phyloP scores from a whole-genome alignment of 2,329 filamentous ascomycete genomes.

The Colletotrichum phormii region DNA sequence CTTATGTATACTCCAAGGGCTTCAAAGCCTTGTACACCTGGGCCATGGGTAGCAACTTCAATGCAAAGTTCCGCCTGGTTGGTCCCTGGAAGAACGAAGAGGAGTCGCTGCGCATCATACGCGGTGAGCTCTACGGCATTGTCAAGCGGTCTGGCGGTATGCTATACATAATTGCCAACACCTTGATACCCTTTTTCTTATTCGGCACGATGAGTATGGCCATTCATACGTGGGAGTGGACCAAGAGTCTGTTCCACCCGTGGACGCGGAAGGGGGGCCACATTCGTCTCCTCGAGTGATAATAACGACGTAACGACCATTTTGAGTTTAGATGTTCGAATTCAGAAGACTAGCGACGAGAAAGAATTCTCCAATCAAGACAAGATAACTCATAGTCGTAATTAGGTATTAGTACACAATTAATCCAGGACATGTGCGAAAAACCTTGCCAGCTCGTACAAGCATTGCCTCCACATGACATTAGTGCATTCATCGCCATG shows the following conservation, averaged over 20 bases:
- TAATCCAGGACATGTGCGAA: too few species aligned
- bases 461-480: neutral
- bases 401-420: neutral
- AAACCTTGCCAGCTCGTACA: neutral
- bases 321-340: neutral
- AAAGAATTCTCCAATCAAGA: neutral
- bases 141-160: slow-evolving; percentile 51
- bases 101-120: slow-evolving; percentile 52
- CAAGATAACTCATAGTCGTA: neutral
- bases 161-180: slow-evolving; percentile 52
- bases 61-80: slow-evolving; percentile 59
- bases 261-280: slow-evolving; percentile 8
- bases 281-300: slow-evolving; percentile 16
- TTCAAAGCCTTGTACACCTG: slow-evolving; percentile 50
- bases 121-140: slow-evolving; percentile 53
- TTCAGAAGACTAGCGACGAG: neutral
- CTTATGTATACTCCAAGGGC: slow-evolving; percentile 47
- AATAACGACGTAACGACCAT: neutral
- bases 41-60: slow-evolving; percentile 62
- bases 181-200: slow-evolving; percentile 49
- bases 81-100: slow-evolving; percentile 55
- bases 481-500: too few species aligned
- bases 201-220: slow-evolving; percentile 51
- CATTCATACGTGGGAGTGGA: slow-evolving; percentile 28
- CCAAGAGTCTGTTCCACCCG: neutral